Evolutionary conservation across 345 rosid genomes (phyloP), one percentile per base, ranked within the genome.

Genomic region (Lumnitzera racemosa): DNA sequence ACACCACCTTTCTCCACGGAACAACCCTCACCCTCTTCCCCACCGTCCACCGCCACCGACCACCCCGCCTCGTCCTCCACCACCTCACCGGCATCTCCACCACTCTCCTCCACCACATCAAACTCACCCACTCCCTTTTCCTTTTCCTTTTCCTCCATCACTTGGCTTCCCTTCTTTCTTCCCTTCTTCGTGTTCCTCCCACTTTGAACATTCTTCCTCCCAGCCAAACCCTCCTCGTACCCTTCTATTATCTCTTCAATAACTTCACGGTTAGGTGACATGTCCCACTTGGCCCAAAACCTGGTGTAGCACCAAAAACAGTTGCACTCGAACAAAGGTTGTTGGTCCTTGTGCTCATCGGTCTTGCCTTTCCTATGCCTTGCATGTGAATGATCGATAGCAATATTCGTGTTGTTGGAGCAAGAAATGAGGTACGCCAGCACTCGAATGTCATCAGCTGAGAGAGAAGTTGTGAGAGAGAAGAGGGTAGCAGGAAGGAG

Each of bases 221-320:
- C 36, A 47, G 58, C 24, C 71, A 68, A 52, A 16, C 62, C 62
- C 13, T 80, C 79, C 48, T 80, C 81, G 25, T 66, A 74, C 9
- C 67, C 79, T 51, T 80, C 84, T 47, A 80, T 69, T 49, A 72
- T 70, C 56, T 80, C 79, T 24, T 80, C 72, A 41, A 80, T 76
- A 24, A 65, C 50, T 41, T 80, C 63, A 51, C 74, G 77, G 66
- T 71, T 74, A 1, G 77, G 75, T 11, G 81, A 76, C 51, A 29
- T 29, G 63, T 80, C 79, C 84, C 79, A 76, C 23, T 75, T 56
- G 4, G 63, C 75, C 84, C 81, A 80, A 55, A 57, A 80, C 49
- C 70, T 74, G 51, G 46, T 64, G 67, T 80, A 80, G 55, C 84
- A 80, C 52, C 67, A 25, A 51, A 80, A 80, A 67, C 81, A 80